phyloP scores from a whole-genome alignment of 192 early-diverging fungal genomes.

The Backusella tarrabulga region DNA sequence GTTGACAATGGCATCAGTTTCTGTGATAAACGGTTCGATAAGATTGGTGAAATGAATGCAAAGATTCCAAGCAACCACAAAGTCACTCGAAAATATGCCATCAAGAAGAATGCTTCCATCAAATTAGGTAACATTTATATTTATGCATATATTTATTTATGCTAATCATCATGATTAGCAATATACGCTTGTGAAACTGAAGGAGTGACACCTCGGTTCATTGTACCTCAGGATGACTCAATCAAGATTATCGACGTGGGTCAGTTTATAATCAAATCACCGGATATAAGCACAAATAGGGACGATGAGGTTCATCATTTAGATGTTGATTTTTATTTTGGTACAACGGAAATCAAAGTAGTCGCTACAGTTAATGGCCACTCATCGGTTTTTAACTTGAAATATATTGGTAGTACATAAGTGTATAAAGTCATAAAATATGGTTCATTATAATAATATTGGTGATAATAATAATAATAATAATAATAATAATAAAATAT shows the following conservation, averaged over 20 bases:
- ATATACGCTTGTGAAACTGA: background rate
- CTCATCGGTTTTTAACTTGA: background rate
- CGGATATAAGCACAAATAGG: background rate
- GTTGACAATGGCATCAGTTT: slow-evolving; percentile 35
- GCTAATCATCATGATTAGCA: background rate
- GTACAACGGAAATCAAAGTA: background rate
- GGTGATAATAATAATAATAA: background rate
- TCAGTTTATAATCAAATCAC: slow-evolving; percentile 1
- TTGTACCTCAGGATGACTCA: background rate
- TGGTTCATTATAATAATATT: background rate
- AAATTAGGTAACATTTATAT: background rate
- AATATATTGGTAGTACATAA: background rate
- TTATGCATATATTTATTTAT: background rate
- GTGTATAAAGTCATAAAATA: background rate
- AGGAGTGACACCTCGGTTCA: background rate
- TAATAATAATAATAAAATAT: background rate
- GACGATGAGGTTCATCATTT: background rate
- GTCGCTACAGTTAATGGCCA: background rate
- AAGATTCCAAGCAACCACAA: background rate
- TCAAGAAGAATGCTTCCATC: background rate
- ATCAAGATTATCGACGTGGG: background rate
- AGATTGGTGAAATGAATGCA: slow-evolving; percentile 1
- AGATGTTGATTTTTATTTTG: background rate
- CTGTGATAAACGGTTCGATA: slow-evolving; percentile 37
- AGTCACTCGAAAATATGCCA: background rate